A percentile compares a stretch with the other conserved stretches of the same genome.
phyloP scores from a whole-genome alignment of 192 early-diverging fungal genomes.

The Podila horticola region DNA sequence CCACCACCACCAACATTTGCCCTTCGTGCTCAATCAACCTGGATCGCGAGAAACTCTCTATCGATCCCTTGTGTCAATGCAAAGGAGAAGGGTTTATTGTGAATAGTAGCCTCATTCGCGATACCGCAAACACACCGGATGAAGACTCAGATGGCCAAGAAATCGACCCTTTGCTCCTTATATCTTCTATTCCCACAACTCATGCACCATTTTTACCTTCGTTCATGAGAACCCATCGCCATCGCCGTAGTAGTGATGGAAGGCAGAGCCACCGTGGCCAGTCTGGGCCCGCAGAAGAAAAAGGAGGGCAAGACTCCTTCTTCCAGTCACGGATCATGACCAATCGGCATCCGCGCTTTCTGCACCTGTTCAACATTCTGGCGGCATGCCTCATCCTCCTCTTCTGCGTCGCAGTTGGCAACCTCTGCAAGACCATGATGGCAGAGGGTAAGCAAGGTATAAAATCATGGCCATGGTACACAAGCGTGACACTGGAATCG shows the following conservation, averaged over 20 bases:
- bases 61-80: too few species aligned
- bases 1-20: too few species aligned
- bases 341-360: not conserved
- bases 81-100: not conserved
- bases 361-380: slow-evolving; percentile 3
- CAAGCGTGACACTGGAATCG: too few species aligned
- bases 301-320: not conserved
- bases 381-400: slow-evolving; percentile 2
- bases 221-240: too few species aligned
- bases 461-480: too few species aligned
- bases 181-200: not conserved
- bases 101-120: not conserved
- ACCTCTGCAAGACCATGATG: not conserved
- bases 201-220: too few species aligned
- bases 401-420: slow-evolving; percentile 15
- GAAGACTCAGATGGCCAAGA: not conserved
- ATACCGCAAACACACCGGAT: not conserved
- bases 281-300: too few species aligned
- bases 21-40: too few species aligned
- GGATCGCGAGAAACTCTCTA: too few species aligned
- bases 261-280: too few species aligned
- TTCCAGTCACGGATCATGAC: not conserved
- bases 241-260: too few species aligned
- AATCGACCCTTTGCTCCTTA: not conserved
- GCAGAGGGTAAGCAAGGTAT: too few species aligned